Evolutionary conservation across 805 yeast genomes (phyloP), one percentile per base, ranked within the genome.

Genomic region (Hanseniaspora mollemarum): DNA sequence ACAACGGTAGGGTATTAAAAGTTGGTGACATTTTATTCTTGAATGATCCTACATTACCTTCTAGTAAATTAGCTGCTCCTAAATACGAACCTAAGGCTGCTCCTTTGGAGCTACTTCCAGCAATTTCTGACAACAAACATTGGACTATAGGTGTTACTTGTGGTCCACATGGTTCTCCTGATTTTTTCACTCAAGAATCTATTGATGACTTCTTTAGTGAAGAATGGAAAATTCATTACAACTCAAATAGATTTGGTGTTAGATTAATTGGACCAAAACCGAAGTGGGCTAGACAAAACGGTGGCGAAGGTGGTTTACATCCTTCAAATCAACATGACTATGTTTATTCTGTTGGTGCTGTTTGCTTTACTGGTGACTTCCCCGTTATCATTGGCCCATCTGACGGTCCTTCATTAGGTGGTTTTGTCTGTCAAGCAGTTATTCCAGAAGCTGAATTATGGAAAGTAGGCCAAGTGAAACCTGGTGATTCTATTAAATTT

Each of bases 311-410:
- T 53, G 98, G 98, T 52, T 73, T 90, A 62, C 98, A 90, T 70
- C 98, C 98, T 45, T 87, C 96, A n/a, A 90, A 90, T 67, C 88
- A 95, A 39, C 97, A 90, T 64, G 98, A 90, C 70, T 92, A 90
- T 62, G 97, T 90, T 49, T 90, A 90, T 65, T 87, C 97, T 0
- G 70, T 87, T 49, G 97, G 98, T 59, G 97, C 98, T 26, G 82
- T 90, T 65, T 92, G 92, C 68, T 92, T 92, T 65, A 92, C 97
- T 32, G 98, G 98, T 67, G 97, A 92, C 68, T 97, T 90, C 67
- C 97, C 97, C 1, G 98, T 90, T 31, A 87, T 90, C 56, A 74
- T 90, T 65, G 51, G 51, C 33, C 87, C 97, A 2, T 86, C 96
- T 63, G 98, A 90, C 68, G 97, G 97, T 56, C 97, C 98, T 38